Conservation (phyloP, 192 early-diverging fungal genomes). For the Mycoemilia scoparia region DNA sequence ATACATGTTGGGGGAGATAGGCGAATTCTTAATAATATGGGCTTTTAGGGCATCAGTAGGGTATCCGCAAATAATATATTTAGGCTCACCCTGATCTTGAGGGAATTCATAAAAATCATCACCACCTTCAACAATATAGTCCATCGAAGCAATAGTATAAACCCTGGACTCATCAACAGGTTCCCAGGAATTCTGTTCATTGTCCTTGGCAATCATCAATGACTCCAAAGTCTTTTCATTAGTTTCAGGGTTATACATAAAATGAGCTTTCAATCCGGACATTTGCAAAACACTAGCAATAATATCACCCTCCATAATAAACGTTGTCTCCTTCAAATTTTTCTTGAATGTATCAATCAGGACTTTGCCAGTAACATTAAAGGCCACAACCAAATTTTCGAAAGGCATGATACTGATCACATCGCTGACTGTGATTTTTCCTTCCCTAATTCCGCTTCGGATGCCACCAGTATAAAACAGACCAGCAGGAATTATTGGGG, state of each 20-base stretch:
- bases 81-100: too few species aligned
- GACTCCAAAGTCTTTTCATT: conserved; percentile 1
- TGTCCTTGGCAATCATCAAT: conserved; percentile 6
- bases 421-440: conserved; percentile 35
- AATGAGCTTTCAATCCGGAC: conserved; percentile 31
- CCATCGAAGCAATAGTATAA: too few species aligned
- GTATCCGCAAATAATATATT: too few species aligned
- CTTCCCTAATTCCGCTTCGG: conserved; percentile 30
- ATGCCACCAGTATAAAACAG: conserved; percentile 47
- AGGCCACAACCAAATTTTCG: conserved; percentile 33
- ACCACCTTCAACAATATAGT: too few species aligned
- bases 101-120: too few species aligned
- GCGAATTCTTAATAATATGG: too few species aligned
- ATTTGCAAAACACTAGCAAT: conserved; percentile 39
- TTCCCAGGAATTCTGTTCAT: conserved; percentile 11
- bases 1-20: too few species aligned
- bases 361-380: conserved; percentile 30
- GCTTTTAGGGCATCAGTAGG: too few species aligned
- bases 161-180: conserved; percentile 15
- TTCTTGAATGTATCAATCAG: conserved; percentile 33
- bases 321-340: conserved; percentile 7
- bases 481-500: conserved; percentile 19
- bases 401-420: conserved; percentile 44
- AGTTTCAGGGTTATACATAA: not conserved
- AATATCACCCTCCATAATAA: conserved; percentile 7